Evolutionary conservation across 768 basidiomycete species (phyloP).

Genomic region (Pleurotus pulmonarius): DNA sequence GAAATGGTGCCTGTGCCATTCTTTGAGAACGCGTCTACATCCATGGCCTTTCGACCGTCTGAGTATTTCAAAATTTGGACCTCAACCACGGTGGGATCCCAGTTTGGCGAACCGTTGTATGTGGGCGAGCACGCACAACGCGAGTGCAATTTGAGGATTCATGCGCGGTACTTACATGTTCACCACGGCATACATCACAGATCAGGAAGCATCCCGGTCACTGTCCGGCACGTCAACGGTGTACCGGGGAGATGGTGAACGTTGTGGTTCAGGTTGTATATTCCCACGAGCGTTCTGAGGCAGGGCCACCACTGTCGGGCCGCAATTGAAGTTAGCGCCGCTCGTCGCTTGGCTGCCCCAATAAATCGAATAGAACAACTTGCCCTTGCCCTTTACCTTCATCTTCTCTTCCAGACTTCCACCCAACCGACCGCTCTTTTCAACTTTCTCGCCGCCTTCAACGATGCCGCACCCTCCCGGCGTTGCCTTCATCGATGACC

Average conservation of each 20-base stretch:
- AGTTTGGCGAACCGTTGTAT: too few species aligned
- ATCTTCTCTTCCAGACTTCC: neutral
- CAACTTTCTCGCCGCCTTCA: constrained; percentile 45
- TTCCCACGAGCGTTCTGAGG: neutral
- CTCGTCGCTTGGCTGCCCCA: constrained; percentile 1
- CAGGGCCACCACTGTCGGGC: neutral
- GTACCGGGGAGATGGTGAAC: too few species aligned
- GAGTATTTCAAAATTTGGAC: too few species aligned
- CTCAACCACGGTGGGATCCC: too few species aligned
- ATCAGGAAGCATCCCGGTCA: too few species aligned
- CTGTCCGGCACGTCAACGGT: too few species aligned
- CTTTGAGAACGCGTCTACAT: neutral
- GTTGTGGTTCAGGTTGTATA: too few species aligned
- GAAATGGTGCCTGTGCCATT: neutral
- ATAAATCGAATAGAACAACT: neutral
- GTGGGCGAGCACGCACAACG: too few species aligned
- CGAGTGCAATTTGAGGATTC: too few species aligned
- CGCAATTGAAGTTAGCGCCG: constrained; percentile 6
- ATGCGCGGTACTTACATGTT: too few species aligned
- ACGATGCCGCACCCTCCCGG: constrained; percentile 56
- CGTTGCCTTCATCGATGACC: constrained; percentile 66
- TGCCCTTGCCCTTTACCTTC: neutral
- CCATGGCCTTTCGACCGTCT: too few species aligned
- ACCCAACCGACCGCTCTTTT: constrained; percentile 3
- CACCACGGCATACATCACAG: too few species aligned